These are phyloP conservation scores for Chlamydomonas asymmetrica DNA, from an alignment of 139 green algal species.

Conservation along the genomic window DNA sequence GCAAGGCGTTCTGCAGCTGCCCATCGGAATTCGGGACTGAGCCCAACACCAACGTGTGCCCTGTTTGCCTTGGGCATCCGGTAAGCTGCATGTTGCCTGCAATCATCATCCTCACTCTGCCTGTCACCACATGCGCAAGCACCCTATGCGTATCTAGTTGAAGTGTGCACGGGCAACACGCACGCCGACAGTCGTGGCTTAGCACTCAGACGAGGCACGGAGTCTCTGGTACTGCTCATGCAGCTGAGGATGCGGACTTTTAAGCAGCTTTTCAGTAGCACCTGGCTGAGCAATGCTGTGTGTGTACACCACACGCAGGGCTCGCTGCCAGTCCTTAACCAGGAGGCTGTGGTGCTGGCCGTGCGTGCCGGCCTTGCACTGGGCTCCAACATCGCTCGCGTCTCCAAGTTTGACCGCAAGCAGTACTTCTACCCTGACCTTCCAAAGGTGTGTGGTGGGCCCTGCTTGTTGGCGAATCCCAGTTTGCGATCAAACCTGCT, in stretches of 20 bases:
- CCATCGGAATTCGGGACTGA: slow-evolving; percentile 80
- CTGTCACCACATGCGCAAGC: too few species aligned
- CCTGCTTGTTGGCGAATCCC: too few species aligned
- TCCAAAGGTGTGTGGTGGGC: slow-evolving; percentile 84
- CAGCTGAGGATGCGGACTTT: too few species aligned
- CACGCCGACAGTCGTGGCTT: too few species aligned
- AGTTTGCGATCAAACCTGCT: too few species aligned
- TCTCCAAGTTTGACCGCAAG: slow-evolving; percentile 98
- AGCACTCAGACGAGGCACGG: neutral
- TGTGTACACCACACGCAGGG: slow-evolving; percentile 65
- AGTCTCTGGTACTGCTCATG: too few species aligned
- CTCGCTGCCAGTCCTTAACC: slow-evolving; percentile 85
- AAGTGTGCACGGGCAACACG: too few species aligned
- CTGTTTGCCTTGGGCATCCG: slow-evolving; percentile 94
- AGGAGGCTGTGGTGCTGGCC: slow-evolving; percentile 69
- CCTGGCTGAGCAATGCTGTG: neutral
- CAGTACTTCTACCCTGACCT: slow-evolving; percentile 99
- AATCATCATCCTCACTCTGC: too few species aligned
- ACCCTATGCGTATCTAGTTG: too few species aligned
- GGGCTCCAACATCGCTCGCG: slow-evolving; percentile 65
- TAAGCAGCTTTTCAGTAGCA: neutral
- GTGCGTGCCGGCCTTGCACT: slow-evolving; percentile 86
- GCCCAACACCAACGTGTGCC: slow-evolving; percentile 93
- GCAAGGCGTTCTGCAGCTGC: slow-evolving; percentile 97
- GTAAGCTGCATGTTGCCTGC: too few species aligned